Base-by-base conservation (phyloP, 176 grass and related monocot genomes). In the Lolium perenne region DNA sequence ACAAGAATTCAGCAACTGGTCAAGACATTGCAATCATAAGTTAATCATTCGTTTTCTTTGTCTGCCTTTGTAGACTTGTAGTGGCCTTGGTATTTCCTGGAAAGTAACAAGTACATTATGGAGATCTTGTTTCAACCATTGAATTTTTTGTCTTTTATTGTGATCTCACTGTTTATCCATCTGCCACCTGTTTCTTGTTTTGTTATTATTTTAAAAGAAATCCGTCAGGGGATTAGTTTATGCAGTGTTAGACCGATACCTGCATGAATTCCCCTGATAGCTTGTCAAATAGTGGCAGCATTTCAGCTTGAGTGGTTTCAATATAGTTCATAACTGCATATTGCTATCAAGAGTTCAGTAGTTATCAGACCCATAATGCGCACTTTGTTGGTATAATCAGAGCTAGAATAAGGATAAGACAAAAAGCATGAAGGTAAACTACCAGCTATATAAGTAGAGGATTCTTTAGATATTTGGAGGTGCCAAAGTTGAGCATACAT, bases 141-240 rank as follows among this genome's bases (percentile, higher is more conserved):
- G 41, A 91, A 62, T 81, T 66, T 61, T 41, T 75, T 91, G 71
- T 78, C 86, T 82, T 38, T 79, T 88, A 41, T 25, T 82, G 7
- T 91, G 90, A 88, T 85, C 54, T 58, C 53, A 77, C 32, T 77
- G 64, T 85, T 55, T 87, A 72, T 82, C 65, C 13, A 85, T 82
- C 43, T 57, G 56, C 18, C 71, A 78, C 63, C 17, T 81, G 71
- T 77, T 91, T 71, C 82, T 81, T 85, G 53, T 77, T 88, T 46
- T 71, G 43, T 82, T 59, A 38, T 81, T 81, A 14, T n/a, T 63
- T 76, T 18, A 73, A 71, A 60, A 29, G 26, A 29, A 76, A 51
- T 26, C 9, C 0, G 0, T 53, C 1, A 48, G 16, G 6, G 29
- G 48, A 55, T 54, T 70, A 70, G 77, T 81, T 81, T 88, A 85